Base-by-base conservation (phyloP, 2,329 filamentous ascomycete genomes). In the Neodidymelliopsis sp. region DNA sequence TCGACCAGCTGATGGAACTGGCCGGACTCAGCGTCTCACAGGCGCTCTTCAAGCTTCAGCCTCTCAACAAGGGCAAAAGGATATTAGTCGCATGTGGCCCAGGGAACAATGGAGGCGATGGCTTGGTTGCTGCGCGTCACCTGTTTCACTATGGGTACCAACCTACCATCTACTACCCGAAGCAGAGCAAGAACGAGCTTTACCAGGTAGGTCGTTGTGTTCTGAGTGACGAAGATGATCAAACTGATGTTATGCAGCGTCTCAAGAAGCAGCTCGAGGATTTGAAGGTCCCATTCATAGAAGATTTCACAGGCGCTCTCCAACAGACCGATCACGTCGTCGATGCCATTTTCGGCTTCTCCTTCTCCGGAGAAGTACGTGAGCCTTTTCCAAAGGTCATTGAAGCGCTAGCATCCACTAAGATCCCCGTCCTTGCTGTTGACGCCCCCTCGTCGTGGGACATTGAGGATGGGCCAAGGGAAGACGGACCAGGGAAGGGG, bases 1-100 rank as follows among this genome's bases (percentile, higher is more conserved):
- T 99, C 45, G 94, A 97, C 69, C 94, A 99, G 74, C 79, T 99
- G 37, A 97, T 99, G 94, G 94, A 97, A 71, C 78, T 99, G 6
- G 94, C 94, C 31, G 94, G 94, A 0, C 81, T 99, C 0, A 92
- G 91, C 1, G 91, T 97, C 19, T 93, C 93, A 10, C 91, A 97
- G 79, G 91, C 48, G 93, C 90, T 97, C 6, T 96, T 90, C 74
- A 85, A 84, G 47, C 82, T 97, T 3, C 92, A 97, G 57, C 92
- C 93, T 0, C 82, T 84, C 0, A 82, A 71, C 49, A 83, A 83
- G 56, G 90, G 92, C 6, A 84, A 81, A 37, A 83, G 87, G 22
- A 77, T 99, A 29, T 82, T 99, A 4, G 82, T 99, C 2, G 90
- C 91, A n/a, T 97, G 93, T 64, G 94, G 94, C 0, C 94, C 94